Evolutionary conservation across 1,284 basidiomycete genomes (phyloP), one percentile per base, ranked within the genome.

Genomic region (Vanrija humicola): DNA sequence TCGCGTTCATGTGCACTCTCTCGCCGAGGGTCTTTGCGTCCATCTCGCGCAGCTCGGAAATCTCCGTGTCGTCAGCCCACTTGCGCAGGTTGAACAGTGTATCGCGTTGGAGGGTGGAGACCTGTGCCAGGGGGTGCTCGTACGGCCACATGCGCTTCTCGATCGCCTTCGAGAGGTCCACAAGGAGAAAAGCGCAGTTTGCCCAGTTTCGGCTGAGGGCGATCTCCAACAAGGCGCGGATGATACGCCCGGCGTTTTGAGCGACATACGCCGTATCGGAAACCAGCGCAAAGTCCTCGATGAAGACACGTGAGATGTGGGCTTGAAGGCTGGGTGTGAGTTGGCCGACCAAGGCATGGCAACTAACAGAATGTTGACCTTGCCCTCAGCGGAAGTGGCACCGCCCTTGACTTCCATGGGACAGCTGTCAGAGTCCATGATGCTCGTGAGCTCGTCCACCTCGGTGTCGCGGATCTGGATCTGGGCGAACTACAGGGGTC

Each of bases 211-310:
- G 84, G 70, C 89, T 91, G 64, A 98, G 83, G 0, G 90, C 90
- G 43, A 98, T 96, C 73, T 99, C 96, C 16, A 98, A 82, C 7
- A 99, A 80, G 16, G 95, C 90, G 19, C 96, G 86, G 55, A 93
- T 84, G 66, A 99, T 97, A 62, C 96, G 89, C 7, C 89, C 93
- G 7, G 89, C 90, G 68, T 98, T 99, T 74, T 84, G 90, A 28
- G 90, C 89, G 40, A 86, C 90, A 69, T 97, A 99, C 5, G 87
- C 91, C 65, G 86, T 88, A 72, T 99, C 96, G 0, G 95, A 98
- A 2, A 98, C 88, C 50, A 99, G 80, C 9, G 96, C 96, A 73
- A 98, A 99, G 77, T 99, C 96, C 58, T 97, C 89, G 23, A 98
- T 80, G 44, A 80, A 81, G 21, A 84, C 82, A 50, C 83, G 80